A percentile compares a stretch with the other conserved stretches of the same genome.
Conservation (phyloP, 176 grass and related monocot species). For the Eragrostis curvula region DNA sequence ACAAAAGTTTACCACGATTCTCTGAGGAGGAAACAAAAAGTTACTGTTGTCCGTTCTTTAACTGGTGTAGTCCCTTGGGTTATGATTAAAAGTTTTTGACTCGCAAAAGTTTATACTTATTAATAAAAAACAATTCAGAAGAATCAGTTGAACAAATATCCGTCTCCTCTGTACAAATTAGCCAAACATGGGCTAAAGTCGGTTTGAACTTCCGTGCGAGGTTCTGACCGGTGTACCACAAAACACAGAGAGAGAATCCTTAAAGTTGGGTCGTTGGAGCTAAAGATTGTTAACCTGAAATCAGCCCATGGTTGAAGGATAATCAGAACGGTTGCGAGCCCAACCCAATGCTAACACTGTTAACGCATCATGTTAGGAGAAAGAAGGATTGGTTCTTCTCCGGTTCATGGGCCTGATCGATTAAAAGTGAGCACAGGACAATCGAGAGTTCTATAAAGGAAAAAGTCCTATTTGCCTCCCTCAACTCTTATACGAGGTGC, state of each 20-base stretch:
- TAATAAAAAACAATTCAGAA: neutral
- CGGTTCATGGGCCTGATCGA: neutral
- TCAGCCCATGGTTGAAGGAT: conserved; percentile 6
- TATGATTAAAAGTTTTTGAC: no score
- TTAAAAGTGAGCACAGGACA: no score
- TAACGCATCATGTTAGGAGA: neutral
- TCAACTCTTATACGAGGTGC: no score
- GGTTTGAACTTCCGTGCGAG: neutral
- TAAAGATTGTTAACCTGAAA: neutral
- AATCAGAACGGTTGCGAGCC: neutral
- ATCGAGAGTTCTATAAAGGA: no score
- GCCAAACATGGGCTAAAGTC: neutral
- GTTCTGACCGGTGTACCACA: no score
- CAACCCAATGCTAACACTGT: neutral
- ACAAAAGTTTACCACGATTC: no score
- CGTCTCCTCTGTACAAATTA: neutral
- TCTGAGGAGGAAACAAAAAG: no score
- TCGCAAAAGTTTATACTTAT: no score
- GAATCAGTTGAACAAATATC: neutral
- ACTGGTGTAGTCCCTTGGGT: neutral
- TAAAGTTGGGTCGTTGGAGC: neutral
- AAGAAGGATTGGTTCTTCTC: neutral
- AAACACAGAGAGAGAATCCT: neutral
- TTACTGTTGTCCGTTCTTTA: neutral
- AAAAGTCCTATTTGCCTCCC: no score